These are phyloP conservation scores for Pythium brassicae DNA, from an alignment of 352 stramenopile species.

Conservation along the genomic window DNA sequence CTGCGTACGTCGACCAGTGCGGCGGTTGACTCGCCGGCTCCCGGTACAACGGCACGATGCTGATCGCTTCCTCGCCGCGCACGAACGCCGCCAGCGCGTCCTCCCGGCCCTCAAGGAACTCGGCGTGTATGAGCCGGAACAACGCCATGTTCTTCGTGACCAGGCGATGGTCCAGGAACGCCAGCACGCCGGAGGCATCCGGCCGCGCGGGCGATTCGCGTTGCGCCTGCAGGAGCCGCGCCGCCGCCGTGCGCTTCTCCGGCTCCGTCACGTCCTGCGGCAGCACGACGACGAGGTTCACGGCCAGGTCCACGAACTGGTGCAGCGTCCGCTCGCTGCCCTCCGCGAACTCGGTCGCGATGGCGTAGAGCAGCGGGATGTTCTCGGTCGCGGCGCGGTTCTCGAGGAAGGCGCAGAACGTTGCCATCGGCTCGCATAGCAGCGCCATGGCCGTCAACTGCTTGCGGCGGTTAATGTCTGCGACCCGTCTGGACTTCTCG, in stretches of 20 bases:
- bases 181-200: constrained; percentile 11
- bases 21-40: constrained; percentile 2
- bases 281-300: constrained; percentile 25
- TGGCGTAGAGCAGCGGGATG: constrained; percentile 22
- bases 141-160: constrained; percentile 34
- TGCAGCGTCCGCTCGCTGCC: constrained; percentile 24
- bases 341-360: constrained; percentile 22
- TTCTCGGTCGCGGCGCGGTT: constrained; percentile 22
- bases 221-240: constrained; percentile 27
- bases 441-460: neutral
- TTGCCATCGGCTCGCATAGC: neutral
- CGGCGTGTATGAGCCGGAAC: constrained; percentile 24
- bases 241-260: constrained; percentile 9
- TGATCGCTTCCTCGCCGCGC: constrained; percentile 17
- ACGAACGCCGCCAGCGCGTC: constrained; percentile 20
- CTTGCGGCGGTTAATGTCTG: neutral
- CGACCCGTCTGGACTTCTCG: too few relatives aligned
- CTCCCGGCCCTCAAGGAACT: constrained; percentile 25
- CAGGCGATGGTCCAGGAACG: constrained; percentile 22
- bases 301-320: constrained; percentile 29
- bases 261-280: constrained; percentile 11
- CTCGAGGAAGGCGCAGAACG: constrained; percentile 34
- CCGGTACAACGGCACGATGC: constrained; percentile 22
- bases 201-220: constrained; percentile 9
- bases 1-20: constrained; percentile 3